Percentiles rank a stretch among this genome's conserved stretches.
Evolutionary conservation across 306 rosid genomes (phyloP).

Genomic region (Quercus agrifolia): DNA sequence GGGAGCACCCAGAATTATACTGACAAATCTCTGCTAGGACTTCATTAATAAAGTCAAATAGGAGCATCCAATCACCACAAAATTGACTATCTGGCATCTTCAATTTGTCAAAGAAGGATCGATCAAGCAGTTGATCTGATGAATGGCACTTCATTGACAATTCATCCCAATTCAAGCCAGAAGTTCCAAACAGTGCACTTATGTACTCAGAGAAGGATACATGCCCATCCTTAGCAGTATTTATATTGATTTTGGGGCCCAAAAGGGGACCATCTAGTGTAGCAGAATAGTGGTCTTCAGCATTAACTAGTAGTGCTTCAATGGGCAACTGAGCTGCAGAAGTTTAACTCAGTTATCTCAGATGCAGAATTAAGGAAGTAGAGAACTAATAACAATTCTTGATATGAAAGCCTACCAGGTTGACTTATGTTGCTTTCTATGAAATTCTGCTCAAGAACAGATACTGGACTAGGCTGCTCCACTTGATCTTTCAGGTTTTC

Average conservation of each 20-base stretch:
- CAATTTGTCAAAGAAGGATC: constrained; percentile 38
- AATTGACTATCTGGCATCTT: constrained; percentile 35
- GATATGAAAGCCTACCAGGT: constrained; percentile 34
- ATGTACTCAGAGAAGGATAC: constrained; percentile 25
- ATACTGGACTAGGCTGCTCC: constrained; percentile 27
- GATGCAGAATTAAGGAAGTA: constrained; percentile 11
- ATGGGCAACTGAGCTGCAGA: constrained; percentile 38
- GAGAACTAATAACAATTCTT: not conserved
- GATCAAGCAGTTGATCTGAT: constrained; percentile 32
- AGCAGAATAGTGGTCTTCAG: constrained; percentile 27
- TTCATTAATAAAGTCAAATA: constrained; percentile 53
- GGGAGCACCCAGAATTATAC: constrained; percentile 31
- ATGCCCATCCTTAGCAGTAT: constrained; percentile 19
- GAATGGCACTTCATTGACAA: constrained; percentile 28
- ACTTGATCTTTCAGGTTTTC: constrained; percentile 17
- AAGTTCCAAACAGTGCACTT: constrained; percentile 39
- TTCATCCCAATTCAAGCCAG: constrained; percentile 49
- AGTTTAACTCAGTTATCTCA: constrained; percentile 19
- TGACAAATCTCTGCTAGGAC: constrained; percentile 41
- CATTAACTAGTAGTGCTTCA: constrained; percentile 2
- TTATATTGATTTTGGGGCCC: constrained; percentile 13
- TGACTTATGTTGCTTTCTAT: constrained; percentile 15
- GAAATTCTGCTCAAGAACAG: constrained; percentile 28
- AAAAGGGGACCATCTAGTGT: constrained; percentile 21
- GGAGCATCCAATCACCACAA: constrained; percentile 22